Conservation (phyloP, 345 rosid species). For the Adansonia digitata region DNA sequence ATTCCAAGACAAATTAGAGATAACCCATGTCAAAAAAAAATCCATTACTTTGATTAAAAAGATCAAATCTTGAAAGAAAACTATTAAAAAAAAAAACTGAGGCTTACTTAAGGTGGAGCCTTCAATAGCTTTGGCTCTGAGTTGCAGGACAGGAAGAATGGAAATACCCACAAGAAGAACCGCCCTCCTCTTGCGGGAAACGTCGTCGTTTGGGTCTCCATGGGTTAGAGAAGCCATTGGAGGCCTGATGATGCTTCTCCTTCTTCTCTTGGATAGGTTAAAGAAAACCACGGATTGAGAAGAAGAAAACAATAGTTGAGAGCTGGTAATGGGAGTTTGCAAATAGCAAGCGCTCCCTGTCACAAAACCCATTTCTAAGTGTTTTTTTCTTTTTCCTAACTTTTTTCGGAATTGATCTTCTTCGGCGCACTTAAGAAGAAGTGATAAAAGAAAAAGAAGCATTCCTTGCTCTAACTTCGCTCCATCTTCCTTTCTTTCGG, state of each 20-base stretch:
- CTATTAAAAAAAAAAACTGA: neutral
- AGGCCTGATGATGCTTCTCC: slow-evolving; percentile 1
- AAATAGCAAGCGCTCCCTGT: slow-evolving; percentile 9
- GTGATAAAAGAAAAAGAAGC: neutral
- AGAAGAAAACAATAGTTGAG: neutral
- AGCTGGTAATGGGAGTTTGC: slow-evolving; percentile 5
- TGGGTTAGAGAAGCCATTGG: neutral
- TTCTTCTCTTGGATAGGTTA: neutral
- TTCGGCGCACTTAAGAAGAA: neutral
- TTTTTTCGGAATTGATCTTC: neutral
- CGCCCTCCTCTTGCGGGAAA: slow-evolving; percentile 1
- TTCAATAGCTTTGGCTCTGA: slow-evolving; percentile 10
- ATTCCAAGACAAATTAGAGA: neutral
- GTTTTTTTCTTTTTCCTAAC: neutral
- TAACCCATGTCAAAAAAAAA: neutral
- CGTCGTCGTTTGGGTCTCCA: neutral
- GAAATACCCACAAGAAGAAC: slow-evolving; percentile 15
- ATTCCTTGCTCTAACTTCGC: neutral
- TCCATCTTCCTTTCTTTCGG: neutral
- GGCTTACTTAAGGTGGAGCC: slow-evolving; percentile 7
- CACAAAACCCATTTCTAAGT: neutral
- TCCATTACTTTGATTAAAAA: neutral
- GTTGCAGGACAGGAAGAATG: slow-evolving; percentile 5
- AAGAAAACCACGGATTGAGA: neutral
- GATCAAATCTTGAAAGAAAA: neutral